Evolutionary conservation across 208 protist genomes (phyloP), one percentile per base, ranked within the genome.

Genomic region (Histomonas meleagridis): DNA sequence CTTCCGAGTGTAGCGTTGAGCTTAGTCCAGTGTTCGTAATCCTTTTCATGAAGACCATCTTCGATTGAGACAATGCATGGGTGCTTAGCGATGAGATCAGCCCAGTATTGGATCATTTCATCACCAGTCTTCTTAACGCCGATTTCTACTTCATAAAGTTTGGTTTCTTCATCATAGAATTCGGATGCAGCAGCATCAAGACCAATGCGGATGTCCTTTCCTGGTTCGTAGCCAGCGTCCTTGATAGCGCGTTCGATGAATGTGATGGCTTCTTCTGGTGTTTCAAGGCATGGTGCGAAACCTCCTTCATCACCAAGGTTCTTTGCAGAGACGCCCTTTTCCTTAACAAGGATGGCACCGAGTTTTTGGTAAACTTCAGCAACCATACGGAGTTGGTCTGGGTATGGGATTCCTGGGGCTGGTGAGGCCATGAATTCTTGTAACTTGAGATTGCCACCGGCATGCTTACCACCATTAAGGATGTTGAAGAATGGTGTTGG

Each of bases 281-380:
- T 95, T 69, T 96, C 93, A 91, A 99, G 96, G 90, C 40, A n/a
- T 35, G 95, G 94, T 43, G 94, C 94, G 49, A 93, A 92, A 93
- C 98, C 98, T 92, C 98, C 98, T 95, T 99, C 98, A 93, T 99
- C 98, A 92, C 98, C 98, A 91, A 98, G 95, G 86, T 96, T 96
- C 92, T 93, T 93, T 21, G 96, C 95, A 79, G 95, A 94, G 65
- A 98, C 96, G 90, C 98, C 98, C 93, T 98, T 99, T 94, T 97
- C 96, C 72, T 94, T 95, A 95, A 98, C 97, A 92, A 99, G 95
- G 65, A 99, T 96, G 26, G 90, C 93, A 95, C 98, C 99, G 23
- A 99, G 96, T 90, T 95, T 93, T 93, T 99, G 97, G 95, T 99
- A 99, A 60, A 99, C 97, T 95, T 99, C 98, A 43, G 38, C 26